These are phyloP conservation scores for Epichloe festucae DNA, from an alignment of 2,329 filamentous ascomycete species.

Conservation along the genomic window DNA sequence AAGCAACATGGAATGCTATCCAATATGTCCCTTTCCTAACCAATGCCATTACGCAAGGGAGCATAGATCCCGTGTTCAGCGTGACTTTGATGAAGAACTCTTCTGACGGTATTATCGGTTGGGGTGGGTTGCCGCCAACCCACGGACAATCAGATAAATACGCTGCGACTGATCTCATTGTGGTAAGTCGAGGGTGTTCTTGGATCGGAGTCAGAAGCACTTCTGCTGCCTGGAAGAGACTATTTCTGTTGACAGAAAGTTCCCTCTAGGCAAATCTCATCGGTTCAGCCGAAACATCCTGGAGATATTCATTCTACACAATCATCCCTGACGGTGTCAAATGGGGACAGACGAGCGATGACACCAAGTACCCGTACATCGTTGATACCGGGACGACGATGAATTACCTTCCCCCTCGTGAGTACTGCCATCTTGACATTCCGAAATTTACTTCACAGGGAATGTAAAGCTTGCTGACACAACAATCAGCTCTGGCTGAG, in stretches of 20 bases:
- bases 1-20: slow-evolving; percentile 24
- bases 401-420: slow-evolving; percentile 35
- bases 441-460: neutral
- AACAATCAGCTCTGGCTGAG: slow-evolving; percentile 30
- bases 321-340: slow-evolving; percentile 35
- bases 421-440: slow-evolving; percentile 10
- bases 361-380: slow-evolving; percentile 33
- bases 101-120: slow-evolving; percentile 30
- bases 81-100: slow-evolving; percentile 35
- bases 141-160: slow-evolving; percentile 16
- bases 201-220: neutral
- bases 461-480: neutral
- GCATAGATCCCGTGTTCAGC: slow-evolving; percentile 32
- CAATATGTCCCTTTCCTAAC: slow-evolving; percentile 36
- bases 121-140: slow-evolving; percentile 32
- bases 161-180: slow-evolving; percentile 29
- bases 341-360: slow-evolving; percentile 29
- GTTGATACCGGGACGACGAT: slow-evolving; percentile 40
- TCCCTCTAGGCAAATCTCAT: slow-evolving; percentile 29
- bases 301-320: slow-evolving; percentile 39
- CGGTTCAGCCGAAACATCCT: slow-evolving; percentile 24
- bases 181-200: slow-evolving; percentile 22
- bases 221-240: neutral
- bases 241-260: neutral
- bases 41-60: slow-evolving; percentile 32